phyloP scores from a whole-genome alignment of 2,329 filamentous ascomycete genomes.

The Sporothrix sp. region DNA sequence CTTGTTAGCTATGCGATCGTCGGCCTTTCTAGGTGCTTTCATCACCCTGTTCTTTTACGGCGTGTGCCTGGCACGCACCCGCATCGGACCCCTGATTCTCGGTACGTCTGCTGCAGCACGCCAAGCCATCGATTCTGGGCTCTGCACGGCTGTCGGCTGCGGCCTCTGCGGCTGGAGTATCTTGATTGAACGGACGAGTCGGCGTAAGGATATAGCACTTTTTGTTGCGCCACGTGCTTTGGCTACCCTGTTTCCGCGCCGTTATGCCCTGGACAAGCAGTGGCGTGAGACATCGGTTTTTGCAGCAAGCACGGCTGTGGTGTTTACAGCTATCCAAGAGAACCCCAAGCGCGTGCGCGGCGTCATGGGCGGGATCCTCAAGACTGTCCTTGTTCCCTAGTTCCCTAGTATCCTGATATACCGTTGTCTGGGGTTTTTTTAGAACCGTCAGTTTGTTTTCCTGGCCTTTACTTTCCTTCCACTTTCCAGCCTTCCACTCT shows the following conservation, averaged over 20 bases:
- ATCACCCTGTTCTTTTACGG: conserved; percentile 77
- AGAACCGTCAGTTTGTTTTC: no score
- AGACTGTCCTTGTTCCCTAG: conserved; percentile 32
- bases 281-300: conserved; percentile 60
- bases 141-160: conserved; percentile 65
- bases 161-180: conserved; percentile 74
- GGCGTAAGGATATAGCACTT: conserved; percentile 65
- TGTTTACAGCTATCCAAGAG: conserved; percentile 59
- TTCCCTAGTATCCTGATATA: no score
- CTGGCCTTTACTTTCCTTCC: no score
- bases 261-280: conserved; percentile 53
- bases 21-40: conserved; percentile 67
- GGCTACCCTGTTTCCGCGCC: conserved; percentile 62
- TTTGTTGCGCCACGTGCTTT: conserved; percentile 74
- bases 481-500: no score
- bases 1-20: conserved; percentile 46
- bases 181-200: conserved; percentile 54
- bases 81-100: conserved; percentile 60
- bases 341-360: conserved; percentile 55
- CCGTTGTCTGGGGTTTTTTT: no score
- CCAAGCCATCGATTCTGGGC: conserved; percentile 47
- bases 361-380: conserved; percentile 53
- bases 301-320: conserved; percentile 55
- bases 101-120: conserved; percentile 38
- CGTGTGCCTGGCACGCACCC: conserved; percentile 66